Base-by-base conservation (phyloP, 2,329 filamentous ascomycete species). In the Calonectria pteridis region DNA sequence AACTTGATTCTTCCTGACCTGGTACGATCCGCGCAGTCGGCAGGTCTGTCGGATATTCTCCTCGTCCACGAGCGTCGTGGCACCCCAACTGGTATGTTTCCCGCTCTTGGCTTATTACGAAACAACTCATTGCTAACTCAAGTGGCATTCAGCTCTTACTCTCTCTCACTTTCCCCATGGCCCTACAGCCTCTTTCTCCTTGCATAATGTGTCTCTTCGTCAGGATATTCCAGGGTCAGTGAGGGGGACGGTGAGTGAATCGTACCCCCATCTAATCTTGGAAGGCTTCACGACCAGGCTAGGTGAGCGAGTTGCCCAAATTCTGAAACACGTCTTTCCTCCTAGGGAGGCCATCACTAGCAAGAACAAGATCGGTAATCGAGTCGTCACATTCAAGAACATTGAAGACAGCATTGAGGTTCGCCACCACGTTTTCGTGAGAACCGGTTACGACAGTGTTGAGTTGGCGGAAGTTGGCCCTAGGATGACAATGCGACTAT, bases 401-500 rank as follows among this genome's bases (percentile, higher is more conserved):
- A 94, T 97, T 68, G 95, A 98, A 77, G 95, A 98, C 73, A 93
- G 94, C 73, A 97, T 98, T 67, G 96, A 99, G 85, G 94, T 99
- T 58, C 91, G 97, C 55, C 86, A 87, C 65, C 85, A 90, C 83
- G 96, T 99, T 2, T 99, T 98, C 82, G 96, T 99, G 23, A 93
- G 94, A 83, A 98, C 97, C 0, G 94, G 94, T 0, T 97, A 96
- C 82, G 93, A 98, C 82, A 94, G 93, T 72, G 95, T 98, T 3
- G 95, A 98, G 84, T 86, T 98, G 79, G 93, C 94, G 18, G 95
- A 98, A 84, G 95, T 98, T 65, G 95, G 96, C 0, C 97, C 97
- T 1, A 90, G 97, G 71, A 98, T 98, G 95, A 98, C 95, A n/a
- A 97, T 98, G 95, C 90, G 95, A 78, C 88, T 95, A 67, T 99